A percentile compares a stretch with the other conserved stretches of the same genome.
These are phyloP conservation scores for Chrysoporthe puriensis DNA, from an alignment of 2,329 filamentous ascomycete species.

Conservation along the genomic window DNA sequence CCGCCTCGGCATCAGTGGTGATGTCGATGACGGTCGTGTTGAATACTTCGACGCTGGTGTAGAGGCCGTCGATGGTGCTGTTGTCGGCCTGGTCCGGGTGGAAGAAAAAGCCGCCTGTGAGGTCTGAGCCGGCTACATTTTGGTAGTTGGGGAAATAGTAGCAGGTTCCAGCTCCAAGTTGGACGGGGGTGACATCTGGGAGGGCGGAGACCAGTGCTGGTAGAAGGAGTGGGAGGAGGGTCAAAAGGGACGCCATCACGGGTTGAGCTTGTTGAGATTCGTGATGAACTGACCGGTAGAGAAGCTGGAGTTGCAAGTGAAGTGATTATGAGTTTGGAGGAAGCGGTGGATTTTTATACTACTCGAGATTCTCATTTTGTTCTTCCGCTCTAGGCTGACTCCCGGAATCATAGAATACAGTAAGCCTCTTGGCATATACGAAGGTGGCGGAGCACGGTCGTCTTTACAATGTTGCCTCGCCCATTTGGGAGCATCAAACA, in stretches of 20 bases:
- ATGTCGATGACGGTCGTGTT: constrained; percentile 11
- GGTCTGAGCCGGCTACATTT: background rate
- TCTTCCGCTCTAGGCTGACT: too few species aligned
- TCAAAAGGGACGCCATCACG: background rate
- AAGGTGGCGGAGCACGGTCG: background rate
- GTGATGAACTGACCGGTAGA: background rate
- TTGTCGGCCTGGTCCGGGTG: constrained; percentile 4
- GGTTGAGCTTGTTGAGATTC: background rate
- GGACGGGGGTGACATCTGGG: background rate
- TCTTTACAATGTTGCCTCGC: background rate
- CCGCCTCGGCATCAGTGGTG: background rate
- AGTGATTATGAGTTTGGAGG: background rate
- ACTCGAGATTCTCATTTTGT: too few species aligned
- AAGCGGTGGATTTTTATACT: background rate
- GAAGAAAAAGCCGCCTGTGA: constrained; percentile 3
- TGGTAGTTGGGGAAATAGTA: background rate
- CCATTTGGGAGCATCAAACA: background rate
- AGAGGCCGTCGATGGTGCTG: constrained; percentile 9
- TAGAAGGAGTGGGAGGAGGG: background rate
- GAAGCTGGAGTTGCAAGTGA: background rate
- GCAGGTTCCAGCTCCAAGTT: background rate
- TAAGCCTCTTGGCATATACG: background rate
- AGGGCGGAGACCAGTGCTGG: background rate
- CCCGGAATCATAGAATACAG: background rate
- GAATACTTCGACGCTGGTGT: constrained; percentile 7